Evolutionary conservation across 139 green algal species (phyloP).

Genomic region (Closterium sp.): DNA sequence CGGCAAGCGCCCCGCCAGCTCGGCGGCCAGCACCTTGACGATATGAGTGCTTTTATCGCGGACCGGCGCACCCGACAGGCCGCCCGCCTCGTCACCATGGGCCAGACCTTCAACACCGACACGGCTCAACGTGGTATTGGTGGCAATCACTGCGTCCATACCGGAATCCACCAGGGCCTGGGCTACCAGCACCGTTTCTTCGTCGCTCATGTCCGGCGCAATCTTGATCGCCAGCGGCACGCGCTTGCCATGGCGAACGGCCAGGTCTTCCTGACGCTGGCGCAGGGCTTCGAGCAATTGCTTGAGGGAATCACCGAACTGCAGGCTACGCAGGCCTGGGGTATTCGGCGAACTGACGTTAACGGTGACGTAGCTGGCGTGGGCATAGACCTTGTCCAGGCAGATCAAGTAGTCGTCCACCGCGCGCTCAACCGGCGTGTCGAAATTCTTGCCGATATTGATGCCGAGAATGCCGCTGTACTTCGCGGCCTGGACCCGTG

Average conservation of each 20-base stretch:
- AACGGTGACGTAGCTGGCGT: slow-evolving; percentile 52
- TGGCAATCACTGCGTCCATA: not conserved
- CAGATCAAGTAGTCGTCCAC: not conserved
- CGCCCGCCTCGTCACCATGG: not conserved
- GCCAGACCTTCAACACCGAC: not conserved
- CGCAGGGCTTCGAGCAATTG: slow-evolving; percentile 54
- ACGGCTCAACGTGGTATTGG: not conserved
- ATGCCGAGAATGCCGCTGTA: not conserved
- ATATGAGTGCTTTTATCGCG: not conserved
- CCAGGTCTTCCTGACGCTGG: not conserved
- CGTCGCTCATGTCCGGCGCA: slow-evolving; percentile 79
- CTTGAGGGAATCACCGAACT: slow-evolving; percentile 77
- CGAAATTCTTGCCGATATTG: not conserved
- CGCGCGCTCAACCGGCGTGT: not conserved
- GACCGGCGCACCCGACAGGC: not conserved
- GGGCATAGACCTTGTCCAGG: not conserved
- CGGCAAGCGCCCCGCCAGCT: not conserved
- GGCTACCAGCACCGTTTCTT: slow-evolving; percentile 81
- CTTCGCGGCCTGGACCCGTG: slow-evolving; percentile 54
- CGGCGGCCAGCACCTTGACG: not conserved
- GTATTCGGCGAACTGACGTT: slow-evolving; percentile 98
- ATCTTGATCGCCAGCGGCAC: slow-evolving; percentile 93
- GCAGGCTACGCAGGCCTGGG: slow-evolving; percentile 67
- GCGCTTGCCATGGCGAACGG: not conserved
- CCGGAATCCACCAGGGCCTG: not conserved